Percentiles rank a stretch among this genome's conserved stretches.
phyloP scores from a whole-genome alignment of 2,329 filamentous ascomycete species.

The Moelleriella libera region DNA sequence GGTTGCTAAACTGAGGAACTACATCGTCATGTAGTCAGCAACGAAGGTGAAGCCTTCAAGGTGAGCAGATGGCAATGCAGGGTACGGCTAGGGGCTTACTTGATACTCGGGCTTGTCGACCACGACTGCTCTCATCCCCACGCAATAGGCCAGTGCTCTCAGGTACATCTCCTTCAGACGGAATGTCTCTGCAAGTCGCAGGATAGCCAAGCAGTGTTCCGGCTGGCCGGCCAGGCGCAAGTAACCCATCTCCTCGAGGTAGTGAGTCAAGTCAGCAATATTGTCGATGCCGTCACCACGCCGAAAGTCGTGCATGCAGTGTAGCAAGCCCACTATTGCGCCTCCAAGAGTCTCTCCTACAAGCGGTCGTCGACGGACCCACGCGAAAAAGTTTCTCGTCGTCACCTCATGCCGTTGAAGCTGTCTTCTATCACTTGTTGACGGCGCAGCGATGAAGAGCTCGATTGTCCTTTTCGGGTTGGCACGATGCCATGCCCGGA shows the following conservation, averaged over 20 bases:
- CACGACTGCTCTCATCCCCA: constrained; percentile 57
- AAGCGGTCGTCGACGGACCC: constrained; percentile 48
- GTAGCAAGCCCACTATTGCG: constrained; percentile 49
- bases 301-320: constrained; percentile 50
- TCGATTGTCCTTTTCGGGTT: constrained; percentile 29
- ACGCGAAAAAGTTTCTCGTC: constrained; percentile 65
- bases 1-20: constrained; percentile 27
- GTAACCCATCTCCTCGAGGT: constrained; percentile 58
- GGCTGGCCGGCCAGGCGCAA: constrained; percentile 50
- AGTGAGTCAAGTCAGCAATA: constrained; percentile 34
- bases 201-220: constrained; percentile 51
- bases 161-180: constrained; percentile 52
- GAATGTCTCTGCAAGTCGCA: constrained; percentile 55
- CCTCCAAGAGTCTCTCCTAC: constrained; percentile 53
- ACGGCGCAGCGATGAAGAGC: constrained; percentile 56
- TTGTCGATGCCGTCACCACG: constrained; percentile 42
- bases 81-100: constrained; percentile 21
- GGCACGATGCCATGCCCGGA: constrained; percentile 17
- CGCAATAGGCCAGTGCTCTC: constrained; percentile 63
- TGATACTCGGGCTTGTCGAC: constrained; percentile 43
- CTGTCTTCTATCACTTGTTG: constrained; percentile 34
- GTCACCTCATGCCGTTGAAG: constrained; percentile 50
- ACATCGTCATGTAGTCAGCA: constrained; percentile 8
- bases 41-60: neutral
- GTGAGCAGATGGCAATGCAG: neutral